These are phyloP conservation scores for Acanthamoeba healyi DNA, from an alignment of 208 protist genomes.

Conservation along the genomic window DNA sequence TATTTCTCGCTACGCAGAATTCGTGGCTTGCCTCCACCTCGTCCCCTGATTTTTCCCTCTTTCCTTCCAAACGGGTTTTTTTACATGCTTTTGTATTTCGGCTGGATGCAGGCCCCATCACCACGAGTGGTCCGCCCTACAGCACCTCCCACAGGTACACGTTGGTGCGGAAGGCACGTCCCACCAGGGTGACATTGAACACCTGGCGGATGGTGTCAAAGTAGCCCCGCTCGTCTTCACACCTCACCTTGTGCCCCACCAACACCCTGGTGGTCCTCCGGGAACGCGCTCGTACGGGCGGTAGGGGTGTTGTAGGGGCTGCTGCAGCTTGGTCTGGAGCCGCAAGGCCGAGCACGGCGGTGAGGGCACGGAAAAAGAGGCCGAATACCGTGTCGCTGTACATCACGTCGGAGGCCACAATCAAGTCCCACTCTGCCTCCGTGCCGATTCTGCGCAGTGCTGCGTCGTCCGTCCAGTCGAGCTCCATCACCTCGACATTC, in stretches of 20 bases:
- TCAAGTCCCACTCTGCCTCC: background rate
- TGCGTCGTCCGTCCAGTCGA: background rate
- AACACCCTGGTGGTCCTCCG: background rate
- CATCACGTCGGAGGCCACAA: slow-evolving; percentile 24
- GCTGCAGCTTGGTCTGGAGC: too few species aligned
- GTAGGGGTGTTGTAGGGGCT: too few species aligned
- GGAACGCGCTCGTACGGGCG: too few species aligned
- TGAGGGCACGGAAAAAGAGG: background rate
- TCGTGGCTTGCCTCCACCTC: too few species aligned
- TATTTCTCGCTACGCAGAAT: too few species aligned
- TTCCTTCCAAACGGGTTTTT: too few species aligned
- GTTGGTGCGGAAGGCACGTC: background rate
- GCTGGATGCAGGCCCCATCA: too few species aligned
- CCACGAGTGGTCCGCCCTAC: too few species aligned
- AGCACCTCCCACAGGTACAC: background rate
- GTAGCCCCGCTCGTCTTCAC: slow-evolving; percentile 7
- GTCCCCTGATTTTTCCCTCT: too few species aligned
- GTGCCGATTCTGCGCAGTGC: background rate
- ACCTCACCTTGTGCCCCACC: background rate
- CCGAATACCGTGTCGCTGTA: slow-evolving; percentile 15
- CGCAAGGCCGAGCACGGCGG: background rate
- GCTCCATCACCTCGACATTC: background rate
- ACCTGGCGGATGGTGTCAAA: background rate
- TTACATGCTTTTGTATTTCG: too few species aligned
- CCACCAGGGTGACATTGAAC: background rate